These are phyloP conservation scores for Fusarium lateritium DNA, from an alignment of 2,329 filamentous ascomycete genomes.

Conservation along the genomic window DNA sequence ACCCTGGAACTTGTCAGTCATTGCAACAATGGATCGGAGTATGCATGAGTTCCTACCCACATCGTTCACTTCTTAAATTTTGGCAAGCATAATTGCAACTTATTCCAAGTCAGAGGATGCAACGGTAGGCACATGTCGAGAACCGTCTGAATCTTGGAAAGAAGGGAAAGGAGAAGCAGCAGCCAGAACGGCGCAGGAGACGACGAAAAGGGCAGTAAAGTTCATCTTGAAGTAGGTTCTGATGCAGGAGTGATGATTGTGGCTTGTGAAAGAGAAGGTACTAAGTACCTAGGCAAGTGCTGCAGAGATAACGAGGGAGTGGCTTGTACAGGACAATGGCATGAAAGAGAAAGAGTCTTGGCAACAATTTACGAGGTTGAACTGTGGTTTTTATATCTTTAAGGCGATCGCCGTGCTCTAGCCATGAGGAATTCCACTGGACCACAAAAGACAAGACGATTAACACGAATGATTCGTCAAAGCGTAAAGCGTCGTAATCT, in stretches of 20 bases:
- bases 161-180: constrained; percentile 37
- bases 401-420: background rate
- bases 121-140: background rate
- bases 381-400: too few species aligned
- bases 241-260: background rate
- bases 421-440: background rate
- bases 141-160: constrained; percentile 18
- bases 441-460: background rate
- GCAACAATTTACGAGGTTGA: constrained; percentile 1
- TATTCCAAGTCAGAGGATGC: constrained; percentile 35
- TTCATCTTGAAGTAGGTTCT: constrained; percentile 35
- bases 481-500: constrained; percentile 12
- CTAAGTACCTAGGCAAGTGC: too few species aligned
- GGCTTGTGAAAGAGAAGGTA: too few species aligned
- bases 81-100: background rate
- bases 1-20: too few species aligned
- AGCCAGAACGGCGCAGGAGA: constrained; percentile 35
- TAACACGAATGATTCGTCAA: background rate
- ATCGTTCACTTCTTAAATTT: too few species aligned
- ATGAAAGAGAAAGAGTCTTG: background rate
- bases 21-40: too few species aligned
- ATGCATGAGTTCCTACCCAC: too few species aligned
- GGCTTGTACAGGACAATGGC: background rate
- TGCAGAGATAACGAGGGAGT: too few species aligned
- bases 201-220: constrained; percentile 25